Evolutionary conservation across 352 stramenopile species (phyloP).

Genomic region (Phytophthora quininea): DNA sequence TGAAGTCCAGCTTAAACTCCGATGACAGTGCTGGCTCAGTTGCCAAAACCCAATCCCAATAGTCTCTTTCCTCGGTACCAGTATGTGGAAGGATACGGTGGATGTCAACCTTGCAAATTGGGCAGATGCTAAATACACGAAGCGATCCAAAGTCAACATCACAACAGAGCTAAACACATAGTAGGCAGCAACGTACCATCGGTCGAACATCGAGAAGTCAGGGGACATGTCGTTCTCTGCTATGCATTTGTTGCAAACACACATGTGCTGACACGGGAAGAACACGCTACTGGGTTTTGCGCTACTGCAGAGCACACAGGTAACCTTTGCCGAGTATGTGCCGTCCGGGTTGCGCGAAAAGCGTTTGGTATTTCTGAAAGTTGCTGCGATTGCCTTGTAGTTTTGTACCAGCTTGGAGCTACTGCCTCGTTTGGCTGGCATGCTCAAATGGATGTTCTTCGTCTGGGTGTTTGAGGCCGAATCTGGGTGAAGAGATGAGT

Average conservation of each 20-base stretch:
- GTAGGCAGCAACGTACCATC: constrained; percentile 28
- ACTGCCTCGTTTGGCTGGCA: not conserved
- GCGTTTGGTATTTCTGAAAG: constrained; percentile 50
- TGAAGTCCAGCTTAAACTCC: constrained; percentile 61
- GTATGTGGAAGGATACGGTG: constrained; percentile 58
- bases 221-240: constrained; percentile 41
- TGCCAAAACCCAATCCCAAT: constrained; percentile 65
- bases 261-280: constrained; percentile 61
- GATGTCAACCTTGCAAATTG: constrained; percentile 60
- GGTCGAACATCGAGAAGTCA: constrained; percentile 21
- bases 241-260: constrained; percentile 60
- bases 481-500: not conserved
- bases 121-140: constrained; percentile 44
- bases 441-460: not conserved
- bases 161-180: constrained; percentile 5
- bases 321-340: constrained; percentile 34
- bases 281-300: constrained; percentile 22
- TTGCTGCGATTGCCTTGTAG: constrained; percentile 48
- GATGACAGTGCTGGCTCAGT: constrained; percentile 40
- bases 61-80: constrained; percentile 50
- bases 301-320: constrained; percentile 49
- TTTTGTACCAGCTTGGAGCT: constrained; percentile 45
- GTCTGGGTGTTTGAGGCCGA: not conserved
- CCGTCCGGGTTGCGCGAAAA: constrained; percentile 49
- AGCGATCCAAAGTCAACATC: too few species aligned